A percentile compares a stretch with the other conserved stretches of the same genome.
Evolutionary conservation across 2,329 filamentous ascomycete genomes (phyloP).

Genomic region (Trichoderma koningiopsis): DNA sequence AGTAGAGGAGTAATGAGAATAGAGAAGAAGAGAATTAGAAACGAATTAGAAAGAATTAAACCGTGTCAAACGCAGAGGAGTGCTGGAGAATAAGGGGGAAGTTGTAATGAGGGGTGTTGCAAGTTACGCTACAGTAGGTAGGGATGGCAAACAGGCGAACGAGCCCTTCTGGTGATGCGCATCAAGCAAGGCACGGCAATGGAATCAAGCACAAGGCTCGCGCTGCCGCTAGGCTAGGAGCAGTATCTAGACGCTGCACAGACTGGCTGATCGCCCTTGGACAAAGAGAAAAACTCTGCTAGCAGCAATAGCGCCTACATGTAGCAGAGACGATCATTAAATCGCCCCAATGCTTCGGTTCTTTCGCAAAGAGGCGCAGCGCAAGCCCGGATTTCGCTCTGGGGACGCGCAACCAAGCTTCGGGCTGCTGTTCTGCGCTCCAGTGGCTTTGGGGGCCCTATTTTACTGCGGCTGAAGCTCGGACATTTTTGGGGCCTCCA

Average conservation of each 20-base stretch:
- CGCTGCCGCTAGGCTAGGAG: background rate
- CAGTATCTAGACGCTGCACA: background rate
- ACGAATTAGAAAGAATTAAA: background rate
- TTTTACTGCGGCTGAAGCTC: constrained; percentile 20
- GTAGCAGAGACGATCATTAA: background rate
- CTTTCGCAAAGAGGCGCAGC: constrained; percentile 13
- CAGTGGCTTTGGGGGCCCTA: constrained; percentile 1
- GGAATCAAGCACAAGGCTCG: background rate
- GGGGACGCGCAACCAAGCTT: constrained; percentile 20
- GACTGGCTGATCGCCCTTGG: background rate
- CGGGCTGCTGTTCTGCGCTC: background rate
- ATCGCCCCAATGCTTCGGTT: background rate
- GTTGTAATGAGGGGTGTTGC: constrained; percentile 18
- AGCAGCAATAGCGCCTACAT: background rate
- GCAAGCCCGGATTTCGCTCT: constrained; percentile 13
- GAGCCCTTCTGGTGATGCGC: constrained; percentile 14
- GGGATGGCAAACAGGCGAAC: constrained; percentile 16
- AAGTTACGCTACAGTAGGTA: constrained; percentile 6
- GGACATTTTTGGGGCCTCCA: background rate
- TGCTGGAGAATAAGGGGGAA: background rate
- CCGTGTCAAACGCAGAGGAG: background rate
- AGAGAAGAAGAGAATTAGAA: background rate
- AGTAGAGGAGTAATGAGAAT: background rate
- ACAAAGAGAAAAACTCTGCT: background rate
- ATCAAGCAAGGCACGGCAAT: background rate